A percentile compares a stretch with the other conserved stretches of the same genome.
phyloP scores from a whole-genome alignment of 805 yeast species.

The Suhomyces sp. region DNA sequence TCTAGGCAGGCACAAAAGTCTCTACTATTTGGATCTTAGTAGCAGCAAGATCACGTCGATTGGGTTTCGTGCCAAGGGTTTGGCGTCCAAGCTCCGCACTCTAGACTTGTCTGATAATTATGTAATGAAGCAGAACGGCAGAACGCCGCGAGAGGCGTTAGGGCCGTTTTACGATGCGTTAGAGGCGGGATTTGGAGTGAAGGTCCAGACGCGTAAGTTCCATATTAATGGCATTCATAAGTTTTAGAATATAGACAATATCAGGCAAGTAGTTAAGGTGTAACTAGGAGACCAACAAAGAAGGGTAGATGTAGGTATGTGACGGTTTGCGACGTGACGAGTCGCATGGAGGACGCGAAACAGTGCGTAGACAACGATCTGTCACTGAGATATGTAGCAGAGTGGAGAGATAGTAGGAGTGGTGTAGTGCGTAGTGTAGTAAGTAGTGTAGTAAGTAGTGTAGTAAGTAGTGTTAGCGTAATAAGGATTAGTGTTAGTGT shows the following conservation, averaged over 20 bases:
- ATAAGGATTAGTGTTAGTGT: too few relatives aligned
- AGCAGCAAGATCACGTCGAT: constrained; percentile 6
- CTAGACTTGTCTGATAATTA: constrained; percentile 20
- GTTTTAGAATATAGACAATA: not conserved
- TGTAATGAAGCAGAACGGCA: constrained; percentile 10
- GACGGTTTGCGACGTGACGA: not conserved
- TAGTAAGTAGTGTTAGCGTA: too few relatives aligned
- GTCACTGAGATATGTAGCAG: too few relatives aligned
- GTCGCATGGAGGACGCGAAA: not conserved
- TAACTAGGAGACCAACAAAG: not conserved
- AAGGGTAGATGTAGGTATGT: not conserved
- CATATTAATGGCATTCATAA: constrained; percentile 19
- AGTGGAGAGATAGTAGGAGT: too few relatives aligned
- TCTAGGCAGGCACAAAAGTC: constrained; percentile 9
- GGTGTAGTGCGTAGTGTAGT: too few relatives aligned
- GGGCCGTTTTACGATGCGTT: constrained; percentile 22
- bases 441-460: too few relatives aligned
- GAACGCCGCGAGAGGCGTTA: constrained; percentile 10
- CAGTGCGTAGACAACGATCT: too few relatives aligned
- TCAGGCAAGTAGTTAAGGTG: not conserved
- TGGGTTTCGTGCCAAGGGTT: not conserved
- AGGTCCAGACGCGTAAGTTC: constrained; percentile 18
- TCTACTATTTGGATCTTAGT: constrained; percentile 13
- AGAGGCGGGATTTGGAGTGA: constrained; percentile 19
- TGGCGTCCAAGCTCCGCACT: constrained; percentile 10